These are phyloP conservation scores for Tulasnella sp. DNA, from an alignment of 768 basidiomycete genomes.

Conservation along the genomic window DNA sequence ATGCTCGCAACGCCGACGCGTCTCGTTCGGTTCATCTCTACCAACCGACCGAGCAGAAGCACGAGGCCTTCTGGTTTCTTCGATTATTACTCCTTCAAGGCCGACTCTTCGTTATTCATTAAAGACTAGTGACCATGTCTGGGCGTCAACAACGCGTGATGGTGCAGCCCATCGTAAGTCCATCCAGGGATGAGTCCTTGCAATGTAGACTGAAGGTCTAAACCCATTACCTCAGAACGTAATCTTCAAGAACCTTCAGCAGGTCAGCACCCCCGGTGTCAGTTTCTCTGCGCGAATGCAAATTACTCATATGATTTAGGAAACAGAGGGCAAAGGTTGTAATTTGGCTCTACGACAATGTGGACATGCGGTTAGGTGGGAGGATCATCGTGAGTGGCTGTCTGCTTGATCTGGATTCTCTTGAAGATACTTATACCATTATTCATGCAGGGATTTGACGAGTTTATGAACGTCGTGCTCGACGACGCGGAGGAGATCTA, in stretches of 20 bases:
- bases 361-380: slow-evolving; percentile 94
- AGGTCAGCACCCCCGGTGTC: slow-evolving; percentile 42
- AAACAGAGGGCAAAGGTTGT: slow-evolving; percentile 73
- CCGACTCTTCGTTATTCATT: not conserved
- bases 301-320: slow-evolving; percentile 17
- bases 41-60: slow-evolving; percentile 11
- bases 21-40: slow-evolving; percentile 10
- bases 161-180: slow-evolving; percentile 97
- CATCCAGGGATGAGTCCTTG: not conserved
- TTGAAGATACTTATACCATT: not conserved
- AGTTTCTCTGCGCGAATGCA: slow-evolving; percentile 10
- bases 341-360: slow-evolving; percentile 96
- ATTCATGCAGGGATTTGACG: slow-evolving; percentile 86
- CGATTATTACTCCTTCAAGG: not conserved
- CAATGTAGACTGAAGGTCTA: slow-evolving; percentile 12
- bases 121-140: slow-evolving; percentile 58
- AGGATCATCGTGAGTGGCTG: slow-evolving; percentile 78
- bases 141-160: slow-evolving; percentile 93
- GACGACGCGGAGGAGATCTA: slow-evolving; percentile 92
- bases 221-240: slow-evolving; percentile 62
- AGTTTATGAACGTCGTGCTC: slow-evolving; percentile 98
- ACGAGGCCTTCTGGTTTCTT: not conserved
- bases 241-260: slow-evolving; percentile 96
- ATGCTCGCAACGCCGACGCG: not conserved
- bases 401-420: slow-evolving; percentile 43